Conservation (phyloP, 2,329 filamentous ascomycete species). For the Zasmidium angulare region DNA sequence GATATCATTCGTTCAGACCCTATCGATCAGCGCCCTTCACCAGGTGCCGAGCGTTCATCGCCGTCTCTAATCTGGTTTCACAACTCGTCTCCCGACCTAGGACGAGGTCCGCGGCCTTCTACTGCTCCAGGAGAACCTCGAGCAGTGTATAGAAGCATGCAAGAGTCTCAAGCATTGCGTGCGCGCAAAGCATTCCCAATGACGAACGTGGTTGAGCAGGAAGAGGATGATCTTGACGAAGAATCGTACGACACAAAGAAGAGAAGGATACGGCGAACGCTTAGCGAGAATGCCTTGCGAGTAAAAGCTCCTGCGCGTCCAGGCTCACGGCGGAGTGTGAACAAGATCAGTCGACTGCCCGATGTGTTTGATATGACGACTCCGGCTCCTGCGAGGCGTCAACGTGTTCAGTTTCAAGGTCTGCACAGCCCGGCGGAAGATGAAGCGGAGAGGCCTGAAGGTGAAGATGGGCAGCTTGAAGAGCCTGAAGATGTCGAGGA, state of each 20-base stretch:
- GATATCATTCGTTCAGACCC: conserved; percentile 43
- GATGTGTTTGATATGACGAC: not conserved
- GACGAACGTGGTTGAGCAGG: not conserved
- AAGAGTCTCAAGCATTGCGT: conserved; percentile 35
- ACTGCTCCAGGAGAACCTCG: conserved; percentile 37
- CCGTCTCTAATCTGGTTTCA: conserved; percentile 29
- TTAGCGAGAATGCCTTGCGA: conserved; percentile 25
- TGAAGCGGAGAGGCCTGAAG: no score
- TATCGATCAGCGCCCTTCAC: conserved; percentile 46
- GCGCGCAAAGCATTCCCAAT: no score
- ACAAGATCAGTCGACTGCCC: not conserved
- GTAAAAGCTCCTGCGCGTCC: conserved; percentile 8
- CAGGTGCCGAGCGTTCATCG: conserved; percentile 42
- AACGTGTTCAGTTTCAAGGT: conserved; percentile 9
- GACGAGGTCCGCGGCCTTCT: conserved; percentile 29
- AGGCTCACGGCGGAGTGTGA: not conserved
- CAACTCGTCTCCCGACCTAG: conserved; percentile 34
- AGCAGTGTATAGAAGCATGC: conserved; percentile 45
- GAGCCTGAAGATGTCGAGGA: conserved; percentile 12
- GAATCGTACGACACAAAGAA: not conserved
- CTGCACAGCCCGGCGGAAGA: conserved; percentile 7
- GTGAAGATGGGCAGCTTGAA: conserved; percentile 14
- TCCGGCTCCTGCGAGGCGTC: conserved; percentile 16
- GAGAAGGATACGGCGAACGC: conserved; percentile 16
- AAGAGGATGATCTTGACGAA: conserved; percentile 27